phyloP scores from a whole-genome alignment of 2,329 filamentous ascomycete genomes.

The Pyrenophora tritici-repentis region DNA sequence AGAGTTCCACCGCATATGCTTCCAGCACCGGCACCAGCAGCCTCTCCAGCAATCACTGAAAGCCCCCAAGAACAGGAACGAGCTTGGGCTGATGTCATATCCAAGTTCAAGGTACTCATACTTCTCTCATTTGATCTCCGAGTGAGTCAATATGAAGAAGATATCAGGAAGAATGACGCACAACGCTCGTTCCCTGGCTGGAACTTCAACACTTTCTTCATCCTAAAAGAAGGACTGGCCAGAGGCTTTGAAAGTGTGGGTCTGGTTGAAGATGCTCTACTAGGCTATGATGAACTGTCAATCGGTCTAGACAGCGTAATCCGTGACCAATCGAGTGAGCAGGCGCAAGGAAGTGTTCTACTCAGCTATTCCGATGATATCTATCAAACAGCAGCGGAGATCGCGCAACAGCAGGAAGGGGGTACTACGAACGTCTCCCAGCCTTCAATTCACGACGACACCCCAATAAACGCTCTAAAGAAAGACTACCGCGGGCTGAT shows the following conservation, averaged over 20 bases:
- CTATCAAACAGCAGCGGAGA: slow-evolving; percentile 53
- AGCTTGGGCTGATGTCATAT: slow-evolving; percentile 82
- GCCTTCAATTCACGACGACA: slow-evolving; percentile 36
- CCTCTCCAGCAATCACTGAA: slow-evolving; percentile 55
- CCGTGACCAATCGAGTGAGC: slow-evolving; percentile 68
- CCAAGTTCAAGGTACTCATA: slow-evolving; percentile 86
- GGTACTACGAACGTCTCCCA: slow-evolving; percentile 10
- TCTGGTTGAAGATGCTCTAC: slow-evolving; percentile 89
- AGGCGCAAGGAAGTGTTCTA: slow-evolving; percentile 73
- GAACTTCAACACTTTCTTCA: slow-evolving; percentile 99
- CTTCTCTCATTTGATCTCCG: slow-evolving; percentile 87
- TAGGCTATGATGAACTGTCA: slow-evolving; percentile 92
- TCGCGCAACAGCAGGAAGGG: slow-evolving; percentile 24
- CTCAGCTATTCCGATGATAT: slow-evolving; percentile 75
- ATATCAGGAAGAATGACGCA: slow-evolving; percentile 90
- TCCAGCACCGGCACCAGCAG: slow-evolving; percentile 49
- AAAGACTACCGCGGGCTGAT: slow-evolving; percentile 93
- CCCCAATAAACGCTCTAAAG: slow-evolving; percentile 49
- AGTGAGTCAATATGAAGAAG: slow-evolving; percentile 93
- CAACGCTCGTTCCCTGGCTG: slow-evolving; percentile 88
- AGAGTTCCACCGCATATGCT: slow-evolving; percentile 53
- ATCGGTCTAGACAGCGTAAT: slow-evolving; percentile 84
- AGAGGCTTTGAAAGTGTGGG: slow-evolving; percentile 96
- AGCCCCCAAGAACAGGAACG: slow-evolving; percentile 76
- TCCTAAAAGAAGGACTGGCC: slow-evolving; percentile 92